Conservation (phyloP, 441 rosid species). For the Pelargonium fulgidum region DNA sequence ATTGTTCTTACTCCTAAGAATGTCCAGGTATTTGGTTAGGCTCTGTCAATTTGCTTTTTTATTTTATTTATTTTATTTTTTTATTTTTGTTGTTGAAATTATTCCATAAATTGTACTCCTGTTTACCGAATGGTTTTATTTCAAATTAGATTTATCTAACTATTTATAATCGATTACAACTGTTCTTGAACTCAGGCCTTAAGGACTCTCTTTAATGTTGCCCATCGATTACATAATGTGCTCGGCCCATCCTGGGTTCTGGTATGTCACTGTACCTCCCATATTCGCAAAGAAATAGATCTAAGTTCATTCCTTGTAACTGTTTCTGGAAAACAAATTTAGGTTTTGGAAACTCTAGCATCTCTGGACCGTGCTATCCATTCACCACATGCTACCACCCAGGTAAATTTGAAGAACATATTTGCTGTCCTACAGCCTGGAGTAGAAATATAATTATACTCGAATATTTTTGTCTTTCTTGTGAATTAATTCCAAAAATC, state of each 20-base stretch:
- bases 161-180: conserved; percentile 22
- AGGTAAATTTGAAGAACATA: conserved; percentile 43
- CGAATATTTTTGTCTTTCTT: not conserved
- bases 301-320: conserved; percentile 9
- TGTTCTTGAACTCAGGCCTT: conserved; percentile 55
- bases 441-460: not conserved
- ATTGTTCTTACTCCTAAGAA: conserved; percentile 86
- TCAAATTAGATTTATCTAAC: conserved; percentile 22
- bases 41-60: conserved; percentile 11
- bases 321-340: conserved; percentile 23
- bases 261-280: conserved; percentile 50
- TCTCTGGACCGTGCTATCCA: conserved; percentile 89
- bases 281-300: conserved; percentile 19
- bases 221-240: conserved; percentile 90
- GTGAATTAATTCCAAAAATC: not conserved
- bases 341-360: conserved; percentile 97
- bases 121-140: conserved; percentile 12
- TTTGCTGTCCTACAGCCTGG: not conserved
- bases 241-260: conserved; percentile 99
- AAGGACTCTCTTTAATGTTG: conserved; percentile 93
- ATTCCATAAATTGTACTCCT: conserved; percentile 7
- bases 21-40: conserved; percentile 68
- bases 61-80: too few relatives aligned
- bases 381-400: conserved; percentile 96
- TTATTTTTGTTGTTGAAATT: conserved; percentile 4